Evolutionary conservation across 2,329 filamentous ascomycete species (phyloP), one percentile per base, ranked within the genome.

Genomic region (Colletotrichum sansevieriae): DNA sequence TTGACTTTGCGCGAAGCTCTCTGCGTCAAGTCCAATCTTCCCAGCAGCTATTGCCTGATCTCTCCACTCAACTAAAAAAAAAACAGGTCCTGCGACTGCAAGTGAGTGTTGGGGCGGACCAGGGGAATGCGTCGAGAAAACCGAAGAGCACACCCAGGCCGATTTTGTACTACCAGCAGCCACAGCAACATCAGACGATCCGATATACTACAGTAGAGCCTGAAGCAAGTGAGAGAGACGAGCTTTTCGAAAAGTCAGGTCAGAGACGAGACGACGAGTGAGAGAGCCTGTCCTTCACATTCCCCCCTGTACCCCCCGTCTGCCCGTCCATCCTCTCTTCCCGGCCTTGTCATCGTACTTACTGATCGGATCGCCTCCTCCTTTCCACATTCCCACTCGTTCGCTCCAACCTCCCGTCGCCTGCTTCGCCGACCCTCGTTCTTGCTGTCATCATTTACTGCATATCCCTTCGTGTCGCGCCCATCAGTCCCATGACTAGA

Each of bases 341-440:
- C 25, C 25, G 25, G 25, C 25, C 25, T 29, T 29, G 25, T 29
- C 25, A 29, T 29, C 25, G 4, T 62, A 62, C 47, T 62, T 68
- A 62, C 57, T 63, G 43, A 39, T 63, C 57, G 44, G 67, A 66
- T 70, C 66, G 66, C 64, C 52, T 67, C 64, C 49, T 70, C 67
- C 64, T 70, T 70, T 67, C 58, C 63, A 70, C 67, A 70, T 70
- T 69, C 56, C 66, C 63, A 59, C 67, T 41, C 59, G 46, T 54
- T 70, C 63, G 51, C 56, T 57, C 63, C 67, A 70, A 70, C 67
- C 67, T 70, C 63, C 46, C 43, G 57, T 70, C 47, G 63, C 46
- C 63, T 70, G 37, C 63, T 67, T 67, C 67, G 51, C 41, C 63
- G 67, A 63, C 67, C 58, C 39, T 70, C 57, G 51, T 57, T 68